These are phyloP conservation scores for Oemleria cerasiformis DNA, from an alignment of 306 rosid species.

Conservation along the genomic window DNA sequence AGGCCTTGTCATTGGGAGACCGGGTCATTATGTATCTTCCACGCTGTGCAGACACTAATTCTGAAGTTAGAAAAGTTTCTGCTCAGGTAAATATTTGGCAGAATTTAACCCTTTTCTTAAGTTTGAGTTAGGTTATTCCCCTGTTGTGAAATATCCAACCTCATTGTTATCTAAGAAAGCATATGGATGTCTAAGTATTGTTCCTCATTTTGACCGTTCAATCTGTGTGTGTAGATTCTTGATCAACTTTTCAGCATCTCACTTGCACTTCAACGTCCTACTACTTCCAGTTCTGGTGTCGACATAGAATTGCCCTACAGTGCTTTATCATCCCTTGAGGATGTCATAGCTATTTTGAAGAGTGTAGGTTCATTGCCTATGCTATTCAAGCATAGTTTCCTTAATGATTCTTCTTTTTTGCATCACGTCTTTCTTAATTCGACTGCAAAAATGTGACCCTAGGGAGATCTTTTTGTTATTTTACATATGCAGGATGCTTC, in stretches of 20 bases:
- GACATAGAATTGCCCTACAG: conserved; percentile 76
- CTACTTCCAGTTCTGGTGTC: conserved; percentile 53
- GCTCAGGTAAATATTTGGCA: conserved; percentile 58
- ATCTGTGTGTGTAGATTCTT: conserved; percentile 53
- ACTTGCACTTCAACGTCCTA: conserved; percentile 81
- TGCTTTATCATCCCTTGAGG: conserved; percentile 91
- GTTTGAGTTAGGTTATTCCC: conserved; percentile 7
- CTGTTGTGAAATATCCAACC: conserved; percentile 9
- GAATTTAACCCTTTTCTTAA: conserved; percentile 5
- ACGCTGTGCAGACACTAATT: conserved; percentile 86
- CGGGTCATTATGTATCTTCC: conserved; percentile 86
- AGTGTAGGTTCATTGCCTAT: conserved; percentile 61
- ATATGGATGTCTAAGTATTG: not conserved
- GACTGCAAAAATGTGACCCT: conserved; percentile 6
- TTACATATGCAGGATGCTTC: conserved; percentile 74
- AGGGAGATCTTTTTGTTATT: conserved; percentile 26
- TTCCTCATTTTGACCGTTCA: not conserved
- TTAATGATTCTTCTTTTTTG: conserved; percentile 6
- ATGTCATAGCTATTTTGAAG: conserved; percentile 88
- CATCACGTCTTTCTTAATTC: not conserved
- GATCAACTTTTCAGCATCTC: conserved; percentile 89
- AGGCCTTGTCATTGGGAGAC: conserved; percentile 87
- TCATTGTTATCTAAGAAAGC: conserved; percentile 1
- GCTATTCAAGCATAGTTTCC: conserved; percentile 12
- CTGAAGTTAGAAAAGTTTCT: conserved; percentile 90